Evolutionary conservation across 2,329 filamentous ascomycete species (phyloP), one percentile per base, ranked within the genome.

Genomic region (Calcarisporium arbuscula): DNA sequence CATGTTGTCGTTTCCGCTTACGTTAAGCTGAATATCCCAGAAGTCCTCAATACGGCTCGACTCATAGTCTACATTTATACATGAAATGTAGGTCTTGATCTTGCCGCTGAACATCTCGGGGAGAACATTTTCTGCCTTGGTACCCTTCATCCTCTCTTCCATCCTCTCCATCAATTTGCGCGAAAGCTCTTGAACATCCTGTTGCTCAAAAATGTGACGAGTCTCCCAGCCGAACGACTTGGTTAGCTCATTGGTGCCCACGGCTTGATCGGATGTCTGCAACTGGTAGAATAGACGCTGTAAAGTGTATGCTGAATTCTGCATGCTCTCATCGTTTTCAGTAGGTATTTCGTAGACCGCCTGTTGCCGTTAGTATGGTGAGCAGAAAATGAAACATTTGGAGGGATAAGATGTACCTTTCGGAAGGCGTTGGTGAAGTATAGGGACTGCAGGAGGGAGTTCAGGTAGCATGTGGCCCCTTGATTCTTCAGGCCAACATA

Each of bases 201-300:
- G 92, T 57, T 98, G 92, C 62, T 96, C 90, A 50, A 98, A 98
- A 34, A 96, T 95, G 54, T 98, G 90, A 45, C 88, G 79, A 3
- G 90, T 94, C 52, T 98, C 90, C 92, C 92, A 98, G 17, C 92
- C 92, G 57, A 98, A 98, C 0, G 92, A 96, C 47, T 87, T 85
- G 6, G 92, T 98, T 25, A 98, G 74, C 54, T 98, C 92, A 33
- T 83, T 88, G 2, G 92, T 98, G 25, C 85, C 77, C 3, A 98
- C 90, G 1, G 94, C 86, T 22, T 70, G 66, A 33, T 81, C 80
- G 25, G 82, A 90, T 10, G 88, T 94, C 58, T 98, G 92, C 15
- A 98, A 70, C 47, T 89, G 85, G 54, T 95, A 96, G 61, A 98
- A 98, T 12, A 98, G 71, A 43, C 92, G 75, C 58, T 98, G 92